These are phyloP conservation scores for Aspergillus thermomutatus DNA, from an alignment of 2,329 filamentous ascomycete genomes.

Conservation along the genomic window DNA sequence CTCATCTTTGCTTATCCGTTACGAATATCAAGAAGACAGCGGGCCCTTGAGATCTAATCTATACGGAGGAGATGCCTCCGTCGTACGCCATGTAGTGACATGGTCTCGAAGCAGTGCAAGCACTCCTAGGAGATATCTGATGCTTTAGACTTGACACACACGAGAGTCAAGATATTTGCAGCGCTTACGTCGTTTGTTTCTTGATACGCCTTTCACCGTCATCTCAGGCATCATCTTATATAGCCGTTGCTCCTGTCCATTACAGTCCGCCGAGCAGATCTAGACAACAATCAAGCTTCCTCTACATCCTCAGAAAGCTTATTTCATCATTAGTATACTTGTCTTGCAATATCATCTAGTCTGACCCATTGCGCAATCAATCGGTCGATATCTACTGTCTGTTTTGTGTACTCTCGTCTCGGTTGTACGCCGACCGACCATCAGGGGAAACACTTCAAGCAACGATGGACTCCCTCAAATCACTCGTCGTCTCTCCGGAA, in stretches of 20 bases:
- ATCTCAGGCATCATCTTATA: neutral
- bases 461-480: constrained; percentile 23
- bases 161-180: neutral
- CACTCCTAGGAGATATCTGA: constrained; percentile 11
- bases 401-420: neutral
- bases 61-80: neutral
- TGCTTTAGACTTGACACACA: neutral
- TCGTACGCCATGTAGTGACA: constrained; percentile 4
- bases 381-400: neutral
- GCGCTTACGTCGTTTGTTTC: neutral
- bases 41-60: constrained; percentile 8
- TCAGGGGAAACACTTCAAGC: neutral
- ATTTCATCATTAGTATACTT: neutral
- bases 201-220: neutral
- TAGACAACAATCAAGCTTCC: neutral
- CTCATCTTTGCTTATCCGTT: constrained; percentile 3
- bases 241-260: neutral
- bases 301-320: neutral
- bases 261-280: neutral
- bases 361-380: neutral
- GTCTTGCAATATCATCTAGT: neutral
- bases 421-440: neutral
- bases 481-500: constrained; percentile 55
- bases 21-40: constrained; percentile 10
- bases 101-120: neutral